Base-by-base conservation (phyloP, 208 protist species). In the Crithidia bombi region DNA sequence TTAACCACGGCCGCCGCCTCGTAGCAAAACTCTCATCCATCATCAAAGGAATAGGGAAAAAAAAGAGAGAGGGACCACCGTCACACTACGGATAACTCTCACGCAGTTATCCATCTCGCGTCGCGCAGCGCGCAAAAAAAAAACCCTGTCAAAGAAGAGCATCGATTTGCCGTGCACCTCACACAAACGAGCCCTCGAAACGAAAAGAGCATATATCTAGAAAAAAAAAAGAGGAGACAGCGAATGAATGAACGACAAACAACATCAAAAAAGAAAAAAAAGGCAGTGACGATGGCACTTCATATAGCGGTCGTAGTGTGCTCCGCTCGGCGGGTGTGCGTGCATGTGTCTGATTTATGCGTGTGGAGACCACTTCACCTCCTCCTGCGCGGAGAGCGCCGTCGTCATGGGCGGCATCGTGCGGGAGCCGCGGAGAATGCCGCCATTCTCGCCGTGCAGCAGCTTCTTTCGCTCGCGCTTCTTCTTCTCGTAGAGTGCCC, bases 401-500 rank as follows among this genome's bases (percentile, higher is more conserved):
- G 44, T 39, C 17, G 51, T 41, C 5, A n/a, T n/a, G 0, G 70
- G 47, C 14, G 55, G 32, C 9, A 32, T 39, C 17, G 51, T 41
- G 2, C 44, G 59, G 0, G 44, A 33, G 9, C 44, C 28, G n/a
- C 38, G 56, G 36, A 43, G 38, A 17, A 57, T 57, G 49, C 47
- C 35, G 35, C 35, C 38, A 25, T 50, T 38, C 25, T 69, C 38
- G 25, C 47, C 38, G 38, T 57, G 63, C 71, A 69, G 35, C 21
- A 69, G 26, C 56, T 61, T 43, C 63, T 70, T 76, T 4, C 57
- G 63, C 54, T 76, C 63, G 21, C 71, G 71, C 56, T 70, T 69
- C 56, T 76, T 76, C 12, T 36, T 63, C 47, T 76, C 71, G 47
- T 76, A 76, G 33, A 76, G 30, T 0, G 56, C 56, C 71, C 71